Percentiles rank a stretch among this genome's conserved stretches.
phyloP scores from a whole-genome alignment of 345 rosid genomes.

The Geranium brycei region DNA sequence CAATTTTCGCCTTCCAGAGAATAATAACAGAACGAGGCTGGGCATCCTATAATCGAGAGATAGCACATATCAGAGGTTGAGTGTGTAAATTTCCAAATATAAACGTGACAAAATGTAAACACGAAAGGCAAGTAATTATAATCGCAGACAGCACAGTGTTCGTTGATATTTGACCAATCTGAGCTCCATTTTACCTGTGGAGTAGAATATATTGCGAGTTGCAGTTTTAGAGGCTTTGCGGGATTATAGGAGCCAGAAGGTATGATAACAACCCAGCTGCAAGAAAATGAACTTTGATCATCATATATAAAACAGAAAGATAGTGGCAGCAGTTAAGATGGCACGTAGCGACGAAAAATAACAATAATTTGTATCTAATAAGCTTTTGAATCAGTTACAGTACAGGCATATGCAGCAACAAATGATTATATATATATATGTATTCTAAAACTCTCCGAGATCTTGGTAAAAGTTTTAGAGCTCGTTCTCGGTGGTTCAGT shows the following conservation, averaged over 20 bases:
- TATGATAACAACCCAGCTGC: slow-evolving; percentile 81
- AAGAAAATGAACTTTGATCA: slow-evolving; percentile 3
- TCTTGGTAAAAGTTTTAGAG: too few relatives aligned
- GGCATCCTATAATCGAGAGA: slow-evolving; percentile 2
- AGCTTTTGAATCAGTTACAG: background rate
- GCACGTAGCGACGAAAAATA: background rate
- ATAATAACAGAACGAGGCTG: slow-evolving; percentile 26
- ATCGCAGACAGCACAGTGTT: background rate
- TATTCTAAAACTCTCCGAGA: too few relatives aligned
- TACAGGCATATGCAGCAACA: too few relatives aligned
- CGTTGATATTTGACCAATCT: background rate
- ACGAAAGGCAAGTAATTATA: too few relatives aligned
- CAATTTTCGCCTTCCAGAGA: slow-evolving; percentile 38
- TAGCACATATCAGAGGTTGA: background rate
- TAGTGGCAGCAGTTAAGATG: background rate
- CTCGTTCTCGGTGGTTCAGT: too few relatives aligned
- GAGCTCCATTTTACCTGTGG: slow-evolving; percentile 34
- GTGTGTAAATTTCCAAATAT: background rate
- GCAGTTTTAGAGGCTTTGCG: slow-evolving; percentile 67
- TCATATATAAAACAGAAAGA: background rate
- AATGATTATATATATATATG: too few relatives aligned
- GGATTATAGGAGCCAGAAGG: slow-evolving; percentile 75
- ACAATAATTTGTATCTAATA: background rate
- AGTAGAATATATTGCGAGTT: slow-evolving; percentile 68
- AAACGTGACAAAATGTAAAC: too few relatives aligned